Evolutionary conservation across 2,329 filamentous ascomycete genomes (phyloP), one percentile per base, ranked within the genome.

Genomic region (Emergomyces pasteurianus): DNA sequence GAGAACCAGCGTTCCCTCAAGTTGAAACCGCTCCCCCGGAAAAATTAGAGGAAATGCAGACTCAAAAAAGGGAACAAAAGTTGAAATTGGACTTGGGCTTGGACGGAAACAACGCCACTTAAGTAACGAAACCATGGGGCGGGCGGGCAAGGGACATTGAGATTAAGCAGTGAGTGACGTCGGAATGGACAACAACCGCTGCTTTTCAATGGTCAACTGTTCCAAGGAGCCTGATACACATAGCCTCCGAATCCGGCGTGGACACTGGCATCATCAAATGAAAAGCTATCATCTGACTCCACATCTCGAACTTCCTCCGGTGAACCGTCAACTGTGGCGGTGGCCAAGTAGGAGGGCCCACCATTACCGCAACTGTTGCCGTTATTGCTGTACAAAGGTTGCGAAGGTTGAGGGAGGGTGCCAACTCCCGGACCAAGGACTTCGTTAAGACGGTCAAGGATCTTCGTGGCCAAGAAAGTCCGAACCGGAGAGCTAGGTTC

Each of bases 391-490:
- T 38, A 55, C 34, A 8, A 14, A 43, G 47, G 38, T 59, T 59
- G 14, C 21, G 42, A 12, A 50, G 16, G 62, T 7, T 38, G 42
- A 8, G 53, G 12, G 26, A 21, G 16, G 2, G 61, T 53, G 8
- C 58, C 23, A 16, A 53, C 18, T 34, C 61, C 60, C 7, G 62
- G 60, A 26, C 64, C 64, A 38, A 65, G 59, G 16, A 66, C 65
- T 57, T 66, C 65, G 46, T 66, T 60, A 8, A 66, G 58, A 16
- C 65, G 61, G 52, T 66, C 62, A 54, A 58, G 58, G 46, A 66
- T 66, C 40, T 66, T 65, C 26, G 57, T 46, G 23, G 63, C 65
- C 42, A 66, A 59, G 49, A 62, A 65, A 57, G 58, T 43, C 10
- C 65, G 62, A 49, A 62, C 61, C 47, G 63, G 59, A 49, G 62